These are phyloP conservation scores for Ogataea methanolica DNA, from an alignment of 805 yeast genomes.

Conservation along the genomic window DNA sequence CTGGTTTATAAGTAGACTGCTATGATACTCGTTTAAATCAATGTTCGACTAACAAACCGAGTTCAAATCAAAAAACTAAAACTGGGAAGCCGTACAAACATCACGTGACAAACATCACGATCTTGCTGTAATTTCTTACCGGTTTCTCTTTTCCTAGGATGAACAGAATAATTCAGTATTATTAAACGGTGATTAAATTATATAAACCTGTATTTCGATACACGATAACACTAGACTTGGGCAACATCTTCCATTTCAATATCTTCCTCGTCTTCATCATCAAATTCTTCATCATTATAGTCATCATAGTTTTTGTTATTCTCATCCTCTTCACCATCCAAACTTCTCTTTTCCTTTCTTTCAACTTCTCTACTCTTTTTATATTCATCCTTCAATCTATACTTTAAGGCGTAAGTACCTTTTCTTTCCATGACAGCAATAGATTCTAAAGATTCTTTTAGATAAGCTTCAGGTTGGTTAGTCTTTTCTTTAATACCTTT, in stretches of 20 bases:
- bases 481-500: slow-evolving; percentile 92
- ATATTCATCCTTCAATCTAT: slow-evolving; percentile 86
- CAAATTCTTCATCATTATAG: slow-evolving; percentile 38
- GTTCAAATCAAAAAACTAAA: too few relatives aligned
- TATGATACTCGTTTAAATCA: too few relatives aligned
- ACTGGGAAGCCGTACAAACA: too few relatives aligned
- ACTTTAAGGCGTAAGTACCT: slow-evolving; percentile 94
- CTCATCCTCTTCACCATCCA: slow-evolving; percentile 45
- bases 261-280: slow-evolving; percentile 65
- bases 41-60: too few relatives aligned
- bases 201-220: too few relatives aligned
- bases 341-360: slow-evolving; percentile 50
- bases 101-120: too few relatives aligned
- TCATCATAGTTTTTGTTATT: slow-evolving; percentile 19
- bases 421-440: slow-evolving; percentile 87
- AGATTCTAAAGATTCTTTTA: slow-evolving; percentile 85
- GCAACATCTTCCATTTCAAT: slow-evolving; percentile 74
- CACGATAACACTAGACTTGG: slow-evolving; percentile 17
- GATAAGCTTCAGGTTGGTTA: slow-evolving; percentile 89
- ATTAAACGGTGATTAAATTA: too few relatives aligned
- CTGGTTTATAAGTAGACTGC: too few relatives aligned
- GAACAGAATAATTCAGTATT: too few relatives aligned
- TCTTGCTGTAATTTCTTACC: too few relatives aligned
- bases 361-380: slow-evolving; percentile 75
- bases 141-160: too few relatives aligned